Base-by-base conservation (phyloP, 2,329 filamentous ascomycete species). In the Calonectria leucothoes region DNA sequence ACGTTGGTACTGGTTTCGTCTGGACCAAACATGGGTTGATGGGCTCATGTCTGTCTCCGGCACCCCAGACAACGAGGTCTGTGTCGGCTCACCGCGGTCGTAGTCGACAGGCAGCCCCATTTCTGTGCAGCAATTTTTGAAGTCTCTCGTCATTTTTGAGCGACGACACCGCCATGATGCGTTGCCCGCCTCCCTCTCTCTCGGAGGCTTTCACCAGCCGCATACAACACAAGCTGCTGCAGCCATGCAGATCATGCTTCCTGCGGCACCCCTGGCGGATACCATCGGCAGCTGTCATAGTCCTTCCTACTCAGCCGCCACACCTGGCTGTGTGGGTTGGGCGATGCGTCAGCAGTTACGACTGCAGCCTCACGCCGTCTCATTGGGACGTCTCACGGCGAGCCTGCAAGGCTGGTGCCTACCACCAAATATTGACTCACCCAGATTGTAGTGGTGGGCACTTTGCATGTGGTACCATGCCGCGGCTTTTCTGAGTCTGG, bases 341-440 rank as follows among this genome's bases (percentile, higher is more conserved):
- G 35, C 14, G 15, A 66, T 69, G 66, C 70, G 66, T 72, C 66
- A 72, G 59, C 70, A 48, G 23, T 65, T 72, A 65, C 70, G 66
- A 69, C 57, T 25, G n/a, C 66, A 69, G 39, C 59, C 57, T 69
- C 49, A 6, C 39, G 29, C 6, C 57, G 39, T 20, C 59, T 49
- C 51, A 49, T 72, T 65, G 48, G 35, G 52, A 25, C 17, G 45
- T 23, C 35, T 39, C 31, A 17, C 5, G 25, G 14, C 33, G 55
- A 55, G n/a, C 29, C 35, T 45, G 35, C 49, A 49, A 68, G 57
- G 65, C 48, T 65, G 57, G n/a, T 37, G n/a, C 35, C 52, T 52
- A 31, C 45, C 42, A 33, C 42, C 29, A 52, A 59, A 35, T 55
- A 49, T 48, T 61, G 61, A 45, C 29, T 33, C 31, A 27, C n/a